Conservation (phyloP, 805 yeast genomes). For the Hanseniaspora occidentalis region DNA sequence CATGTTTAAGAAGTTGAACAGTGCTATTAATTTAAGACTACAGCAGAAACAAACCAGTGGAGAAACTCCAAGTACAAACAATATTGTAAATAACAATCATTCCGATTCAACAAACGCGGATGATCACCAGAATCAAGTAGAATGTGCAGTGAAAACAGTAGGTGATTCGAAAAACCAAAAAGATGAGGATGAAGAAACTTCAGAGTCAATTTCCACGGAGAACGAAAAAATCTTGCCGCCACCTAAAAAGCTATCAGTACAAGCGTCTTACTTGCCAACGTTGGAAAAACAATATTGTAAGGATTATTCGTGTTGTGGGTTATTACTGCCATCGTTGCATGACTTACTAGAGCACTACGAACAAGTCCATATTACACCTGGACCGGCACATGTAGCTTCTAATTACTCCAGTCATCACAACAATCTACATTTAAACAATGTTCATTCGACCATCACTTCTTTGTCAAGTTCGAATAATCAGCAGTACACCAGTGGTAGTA, state of each 20-base stretch:
- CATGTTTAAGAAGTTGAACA: conserved; percentile 33
- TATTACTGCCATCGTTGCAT: conserved; percentile 81
- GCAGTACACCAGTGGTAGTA: conserved; percentile 4
- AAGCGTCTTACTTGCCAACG: conserved; percentile 65
- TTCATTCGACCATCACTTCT: conserved; percentile 9
- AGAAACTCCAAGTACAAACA: not conserved
- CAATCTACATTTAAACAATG: not conserved
- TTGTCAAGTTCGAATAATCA: not conserved
- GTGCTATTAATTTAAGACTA: conserved; percentile 7
- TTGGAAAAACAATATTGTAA: conserved; percentile 93
- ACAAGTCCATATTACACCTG: conserved; percentile 75
- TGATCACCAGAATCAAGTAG: conserved; percentile 10
- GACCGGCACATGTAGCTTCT: conserved; percentile 28
- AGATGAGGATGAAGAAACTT: not conserved
- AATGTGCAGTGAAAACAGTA: not conserved
- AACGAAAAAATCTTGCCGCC: not conserved
- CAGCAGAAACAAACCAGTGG: conserved; percentile 7
- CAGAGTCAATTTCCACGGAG: not conserved
- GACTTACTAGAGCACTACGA: conserved; percentile 91
- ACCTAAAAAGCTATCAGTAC: not conserved
- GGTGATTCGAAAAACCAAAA: not conserved
- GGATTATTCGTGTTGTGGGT: conserved; percentile 95
- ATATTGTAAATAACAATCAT: conserved; percentile 2
- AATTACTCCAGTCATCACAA: conserved; percentile 1
- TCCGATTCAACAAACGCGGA: conserved; percentile 10